Evolutionary conservation across 371 early-diverging fungal species (phyloP), one percentile per base, ranked within the genome.

Genomic region (Saksenaea oblongispora): DNA sequence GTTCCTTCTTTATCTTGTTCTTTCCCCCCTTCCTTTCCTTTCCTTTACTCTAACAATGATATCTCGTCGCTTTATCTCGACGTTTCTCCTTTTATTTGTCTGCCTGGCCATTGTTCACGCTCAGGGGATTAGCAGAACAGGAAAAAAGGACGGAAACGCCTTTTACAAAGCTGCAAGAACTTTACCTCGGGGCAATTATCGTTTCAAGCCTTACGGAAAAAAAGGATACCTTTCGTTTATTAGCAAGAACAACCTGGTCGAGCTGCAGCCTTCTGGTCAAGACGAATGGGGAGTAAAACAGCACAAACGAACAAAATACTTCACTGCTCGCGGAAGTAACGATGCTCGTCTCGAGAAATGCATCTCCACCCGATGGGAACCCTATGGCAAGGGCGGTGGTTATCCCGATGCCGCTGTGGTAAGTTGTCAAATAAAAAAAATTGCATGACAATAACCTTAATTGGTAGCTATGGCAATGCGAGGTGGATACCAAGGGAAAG

Each of bases 341-440:
- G 51, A 67, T 8, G 70, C 71, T 31, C 37, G 55, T 1, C 62
- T 64, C 34, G 61, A 63, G 39, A 75, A 75, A 41, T 75, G 75
- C 47, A 62, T 71, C 18, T 75, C 75, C 15, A 71, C 75, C 26
- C 75, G 75, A 17, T 75, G 75, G 75, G 65, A 64, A 60, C 65
- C 31, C 15, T 34, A 54, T n/a, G 63, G 22, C 5, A 57, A 58
- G 9, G 58, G 61, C 11, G 75, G 69, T 51, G 75, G 75, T 2
- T 75, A 61, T 39, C 69, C 70, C 47, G 75, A 75, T 64, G 75
- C 71, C 53, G 75, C 75, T 35, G 71, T 71, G 51, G 71, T 71
- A 64, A 39, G 66, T 56, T 55, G 13, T 17, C 36, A 44, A 18
- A n/a, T 27, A 10, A n/a, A 27, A 37, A 27, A 7, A 47, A 14